Evolutionary conservation across 2,329 filamentous ascomycete species (phyloP), one percentile per base, ranked within the genome.

Genomic region (Aspergillus neotritici): DNA sequence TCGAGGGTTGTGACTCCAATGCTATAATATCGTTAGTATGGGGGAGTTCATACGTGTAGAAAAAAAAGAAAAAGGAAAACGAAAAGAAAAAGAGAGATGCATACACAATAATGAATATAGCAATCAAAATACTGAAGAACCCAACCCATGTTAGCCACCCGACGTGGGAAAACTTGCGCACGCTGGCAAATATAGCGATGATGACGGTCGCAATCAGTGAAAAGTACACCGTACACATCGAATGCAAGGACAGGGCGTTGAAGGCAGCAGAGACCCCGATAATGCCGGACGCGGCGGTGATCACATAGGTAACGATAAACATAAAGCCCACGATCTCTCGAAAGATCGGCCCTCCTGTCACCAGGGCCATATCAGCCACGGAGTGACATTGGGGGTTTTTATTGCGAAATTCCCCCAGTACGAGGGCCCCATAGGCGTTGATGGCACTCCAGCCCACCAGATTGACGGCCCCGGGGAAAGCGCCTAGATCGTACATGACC

Each of bases 91-190:
- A 2, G 7, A 25, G 21, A 25, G 21, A 25, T n/a, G n/a, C 21
- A 25, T 25, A 25, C 21, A 25, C 21, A 9, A 79, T 67, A 40
- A 78, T 77, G 47, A 79, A 74, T 1, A 80, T 72, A 5, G 79
- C 78, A 12, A 72, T 61, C 51, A 78, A 81, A 32, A 83, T 73
- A 15, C 73, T 77, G 4, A 71, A 46, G 54, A 82, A 81, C 1
- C 79, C 80, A 10, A 70, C 71, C 75, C 77, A 83, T 0, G 78
- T 80, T 35, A 82, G 61, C 76, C 77, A 81, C 2, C 74, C 76
- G 43, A 83, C 75, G 52, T 80, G 75, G 41, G 77, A 70, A 50
- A 81, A 76, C 43, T 77, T 82, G 46, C 78, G 72, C 4, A 79
- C 68, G 29, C 70, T 75, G 1, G 77, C 75, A 8, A 71, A 65